These are phyloP conservation scores for Aspergillus bertholletiae DNA, from an alignment of 495 filamentous ascomycete genomes.

Conservation along the genomic window DNA sequence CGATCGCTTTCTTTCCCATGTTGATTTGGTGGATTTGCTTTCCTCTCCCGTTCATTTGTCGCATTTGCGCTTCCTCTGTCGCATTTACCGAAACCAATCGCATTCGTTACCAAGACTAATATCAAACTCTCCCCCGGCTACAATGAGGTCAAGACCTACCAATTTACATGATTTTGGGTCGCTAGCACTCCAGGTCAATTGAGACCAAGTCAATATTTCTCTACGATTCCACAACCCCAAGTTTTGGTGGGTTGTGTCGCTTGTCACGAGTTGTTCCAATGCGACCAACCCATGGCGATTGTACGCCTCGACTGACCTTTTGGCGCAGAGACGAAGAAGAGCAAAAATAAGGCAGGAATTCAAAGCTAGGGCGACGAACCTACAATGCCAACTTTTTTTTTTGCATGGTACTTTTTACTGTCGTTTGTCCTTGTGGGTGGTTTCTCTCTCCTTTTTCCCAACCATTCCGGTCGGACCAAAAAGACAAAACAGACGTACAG, in stretches of 20 bases:
- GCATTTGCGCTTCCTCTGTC: slow-evolving; percentile 4
- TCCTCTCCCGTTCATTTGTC: not conserved
- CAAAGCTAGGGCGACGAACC: not conserved
- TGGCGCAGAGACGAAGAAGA: not conserved
- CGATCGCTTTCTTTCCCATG: not conserved
- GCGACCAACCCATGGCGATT: not conserved
- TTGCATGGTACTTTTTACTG: not conserved
- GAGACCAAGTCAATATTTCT: not conserved
- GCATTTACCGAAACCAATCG: slow-evolving; percentile 6
- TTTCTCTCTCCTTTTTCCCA: not conserved
- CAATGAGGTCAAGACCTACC: not conserved
- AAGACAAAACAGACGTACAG: slow-evolving; percentile 1
- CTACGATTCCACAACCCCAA: not conserved
- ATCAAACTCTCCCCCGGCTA: not conserved
- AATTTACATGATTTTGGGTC: slow-evolving; percentile 1
- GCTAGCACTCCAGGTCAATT: not conserved
- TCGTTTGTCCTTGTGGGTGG: not conserved
- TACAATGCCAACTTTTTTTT: not conserved
- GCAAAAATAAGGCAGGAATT: not conserved
- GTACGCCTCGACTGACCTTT: not conserved
- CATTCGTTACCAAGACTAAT: not conserved
- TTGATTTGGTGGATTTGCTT: not conserved
- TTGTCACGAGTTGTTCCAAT: not conserved
- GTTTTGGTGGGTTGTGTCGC: not conserved
- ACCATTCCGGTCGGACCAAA: not conserved